These are phyloP conservation scores for Polytrichum commune DNA, from an alignment of 225 moss, liverwort and hornwort genomes.

Conservation along the genomic window DNA sequence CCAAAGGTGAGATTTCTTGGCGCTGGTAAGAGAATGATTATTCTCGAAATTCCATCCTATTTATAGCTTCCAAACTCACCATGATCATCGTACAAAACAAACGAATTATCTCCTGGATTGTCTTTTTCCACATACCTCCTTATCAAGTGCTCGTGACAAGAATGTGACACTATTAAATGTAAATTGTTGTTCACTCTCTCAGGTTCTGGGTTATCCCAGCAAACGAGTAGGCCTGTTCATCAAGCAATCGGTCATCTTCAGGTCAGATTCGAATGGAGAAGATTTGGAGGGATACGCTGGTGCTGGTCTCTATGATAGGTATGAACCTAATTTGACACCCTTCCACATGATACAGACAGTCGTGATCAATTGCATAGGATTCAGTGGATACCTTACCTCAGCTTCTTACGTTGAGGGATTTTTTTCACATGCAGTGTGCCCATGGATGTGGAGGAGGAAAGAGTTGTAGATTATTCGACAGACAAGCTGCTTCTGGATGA, in stretches of 20 bases:
- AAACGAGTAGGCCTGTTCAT: conserved; percentile 88
- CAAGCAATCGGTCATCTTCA: conserved; percentile 85
- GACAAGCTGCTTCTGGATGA: conserved; percentile 70
- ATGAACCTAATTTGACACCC: conserved; percentile 1
- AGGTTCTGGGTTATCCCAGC: conserved; percentile 87
- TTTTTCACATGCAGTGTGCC: conserved; percentile 61
- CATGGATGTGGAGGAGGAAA: conserved; percentile 88
- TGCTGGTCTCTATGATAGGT: conserved; percentile 97
- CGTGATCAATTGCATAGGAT: no score
- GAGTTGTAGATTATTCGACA: conserved; percentile 81
- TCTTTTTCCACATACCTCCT: no score
- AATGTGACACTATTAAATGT: no score
- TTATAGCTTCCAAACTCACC: no score
- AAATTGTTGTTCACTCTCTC: not conserved
- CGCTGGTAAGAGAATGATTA: no score
- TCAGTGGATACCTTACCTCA: no score
- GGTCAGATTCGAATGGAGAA: conserved; percentile 96
- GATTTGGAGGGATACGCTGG: conserved; percentile 98
- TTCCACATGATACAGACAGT: no score
- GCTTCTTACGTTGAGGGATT: no score
- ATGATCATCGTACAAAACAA: no score
- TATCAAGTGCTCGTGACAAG: no score
- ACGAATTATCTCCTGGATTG: no score
- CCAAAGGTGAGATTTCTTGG: conserved; percentile 43
- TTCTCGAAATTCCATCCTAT: no score